Percentiles rank a stretch among this genome's conserved stretches.
These are phyloP conservation scores for Cystobasidium tubakii DNA, from an alignment of 768 basidiomycete genomes.

Conservation along the genomic window DNA sequence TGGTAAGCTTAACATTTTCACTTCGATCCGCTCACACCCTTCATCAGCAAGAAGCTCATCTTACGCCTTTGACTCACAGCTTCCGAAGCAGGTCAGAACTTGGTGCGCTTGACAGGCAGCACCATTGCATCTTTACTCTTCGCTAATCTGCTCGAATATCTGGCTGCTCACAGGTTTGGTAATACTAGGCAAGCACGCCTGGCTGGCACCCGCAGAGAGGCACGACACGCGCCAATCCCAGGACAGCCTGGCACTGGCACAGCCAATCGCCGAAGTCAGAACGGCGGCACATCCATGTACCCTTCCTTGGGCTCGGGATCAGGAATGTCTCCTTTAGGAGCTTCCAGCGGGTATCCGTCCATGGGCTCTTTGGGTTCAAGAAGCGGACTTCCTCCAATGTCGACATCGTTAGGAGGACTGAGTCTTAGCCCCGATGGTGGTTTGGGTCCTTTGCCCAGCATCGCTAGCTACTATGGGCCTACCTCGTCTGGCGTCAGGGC, in stretches of 20 bases:
- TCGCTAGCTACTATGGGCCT: not conserved
- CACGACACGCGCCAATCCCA: conserved; percentile 24
- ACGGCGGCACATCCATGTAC: not conserved
- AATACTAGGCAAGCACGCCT: conserved; percentile 28
- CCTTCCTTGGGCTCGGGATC: not conserved
- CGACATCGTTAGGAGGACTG: not conserved
- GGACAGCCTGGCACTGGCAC: conserved; percentile 9
- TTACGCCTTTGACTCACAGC: not conserved
- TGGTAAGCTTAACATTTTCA: not conserved
- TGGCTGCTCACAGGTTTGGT: not conserved
- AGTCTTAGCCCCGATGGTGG: not conserved
- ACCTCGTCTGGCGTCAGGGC: not conserved
- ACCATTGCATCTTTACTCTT: no score
- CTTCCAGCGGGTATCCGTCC: not conserved
- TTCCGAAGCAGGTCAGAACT: conserved; percentile 1
- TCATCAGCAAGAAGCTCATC: no score
- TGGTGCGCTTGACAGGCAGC: not conserved
- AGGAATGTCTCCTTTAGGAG: not conserved
- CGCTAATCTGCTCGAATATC: no score
- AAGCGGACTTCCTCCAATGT: not conserved
- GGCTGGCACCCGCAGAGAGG: conserved; percentile 25
- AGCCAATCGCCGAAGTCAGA: not conserved
- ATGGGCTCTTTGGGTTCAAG: not conserved
- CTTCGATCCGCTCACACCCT: not conserved
- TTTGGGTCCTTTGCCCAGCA: not conserved